A percentile compares a stretch with the other conserved stretches of the same genome.
Conservation (phyloP, 2,329 filamentous ascomycete species). For the Pseudogymnoascus sp. region DNA sequence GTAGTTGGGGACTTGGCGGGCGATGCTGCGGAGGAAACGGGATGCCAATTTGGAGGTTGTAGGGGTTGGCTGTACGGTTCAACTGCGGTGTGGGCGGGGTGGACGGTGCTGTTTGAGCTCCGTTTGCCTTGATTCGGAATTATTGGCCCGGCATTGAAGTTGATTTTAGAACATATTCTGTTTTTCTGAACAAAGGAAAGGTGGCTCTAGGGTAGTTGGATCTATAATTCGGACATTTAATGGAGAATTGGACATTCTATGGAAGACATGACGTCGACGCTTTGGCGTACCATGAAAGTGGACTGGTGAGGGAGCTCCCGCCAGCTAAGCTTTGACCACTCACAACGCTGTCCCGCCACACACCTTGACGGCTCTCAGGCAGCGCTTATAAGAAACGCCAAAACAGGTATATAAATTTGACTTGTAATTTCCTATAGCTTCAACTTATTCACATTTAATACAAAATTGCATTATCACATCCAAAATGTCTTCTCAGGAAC, state of each 20-base stretch:
- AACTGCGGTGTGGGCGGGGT: not conserved
- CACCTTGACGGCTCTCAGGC: not conserved
- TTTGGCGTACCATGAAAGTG: not conserved
- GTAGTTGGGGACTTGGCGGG: not conserved
- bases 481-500: not conserved
- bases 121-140: not conserved
- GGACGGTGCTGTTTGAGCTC: not conserved
- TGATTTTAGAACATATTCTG: not conserved
- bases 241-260: not conserved
- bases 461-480: no score
- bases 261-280: conserved; percentile 6
- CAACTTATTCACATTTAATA: no score
- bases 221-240: not conserved
- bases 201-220: not conserved
- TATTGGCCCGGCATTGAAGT: not conserved
- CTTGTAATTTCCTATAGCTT: no score
- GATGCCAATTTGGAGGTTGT: conserved; percentile 9
- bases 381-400: not conserved
- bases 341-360: not conserved
- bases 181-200: not conserved
- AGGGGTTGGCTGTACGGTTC: not conserved
- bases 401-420: no score
- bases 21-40: not conserved
- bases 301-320: not conserved
- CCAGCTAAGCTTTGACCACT: not conserved